Evolutionary conservation across 306 rosid species (phyloP), one percentile per base, ranked within the genome.

Genomic region (Pueraria montana): DNA sequence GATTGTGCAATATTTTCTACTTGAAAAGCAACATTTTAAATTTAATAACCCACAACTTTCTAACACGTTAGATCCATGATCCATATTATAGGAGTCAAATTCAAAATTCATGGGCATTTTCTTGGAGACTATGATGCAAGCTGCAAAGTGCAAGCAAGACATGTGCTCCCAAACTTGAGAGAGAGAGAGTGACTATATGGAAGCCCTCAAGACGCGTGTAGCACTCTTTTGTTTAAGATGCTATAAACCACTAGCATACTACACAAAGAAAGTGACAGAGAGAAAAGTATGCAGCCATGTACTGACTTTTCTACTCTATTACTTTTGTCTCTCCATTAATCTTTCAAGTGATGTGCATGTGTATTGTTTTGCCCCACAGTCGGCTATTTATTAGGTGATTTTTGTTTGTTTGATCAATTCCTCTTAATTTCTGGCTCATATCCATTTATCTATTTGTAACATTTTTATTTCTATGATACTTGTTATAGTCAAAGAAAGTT

Each of bases 351-450:
- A 63, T 26, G n/a, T 63, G 50, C 82, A 77, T 42, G 64, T 77
- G 82, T 30, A n/a, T 67, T 65, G 36, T 46, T 64, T 77, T 77
- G 63, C 49, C 63, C 82, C 74, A 77, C 73, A 63, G 18, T 30
- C 34, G 4, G 3, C 34, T 30, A 30, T 36, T 36, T 36, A 36
- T 36, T 36, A 0, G 40, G 0, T 36, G 6, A 3, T 27, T 1
- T 1, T 36, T 36, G 4, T 5, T 36, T 36, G 8, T 36, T 36
- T 36, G 40, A 36, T 6, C 8, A 36, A 6, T 5, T 36, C 40
- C 6, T 30, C 3, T n/a, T n/a, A 30, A 30, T 30, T 30, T 30
- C 34, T 4, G 40, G 40, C 32, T 27, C 32, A 27, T 36, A 36
- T 36, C 40, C 40, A 36, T 36, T 6, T 36, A 36, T 36, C 40